A percentile compares a stretch with the other conserved stretches of the same genome.
phyloP scores from a whole-genome alignment of 768 basidiomycete species.

The button mushroom (Agaricus bisporus) region DNA sequence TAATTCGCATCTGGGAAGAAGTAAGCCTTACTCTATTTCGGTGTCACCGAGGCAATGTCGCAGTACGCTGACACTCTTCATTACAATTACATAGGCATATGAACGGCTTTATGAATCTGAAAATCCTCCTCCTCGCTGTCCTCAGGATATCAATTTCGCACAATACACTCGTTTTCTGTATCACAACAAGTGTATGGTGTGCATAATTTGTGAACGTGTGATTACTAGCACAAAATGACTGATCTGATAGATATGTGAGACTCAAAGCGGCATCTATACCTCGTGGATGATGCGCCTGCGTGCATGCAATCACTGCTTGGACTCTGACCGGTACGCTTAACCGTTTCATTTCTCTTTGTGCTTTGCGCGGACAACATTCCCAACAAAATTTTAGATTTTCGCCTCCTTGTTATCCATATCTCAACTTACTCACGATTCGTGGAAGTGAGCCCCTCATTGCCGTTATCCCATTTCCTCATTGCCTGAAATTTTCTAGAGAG shows the following conservation, averaged over 20 bases:
- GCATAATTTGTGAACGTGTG: background rate
- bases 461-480: too few relatives aligned
- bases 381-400: background rate
- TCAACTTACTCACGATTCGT: too few relatives aligned
- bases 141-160: conserved; percentile 1
- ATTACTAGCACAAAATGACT: background rate
- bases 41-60: too few relatives aligned
- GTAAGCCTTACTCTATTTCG: conserved; percentile 11
- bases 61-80: background rate
- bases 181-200: conserved; percentile 1
- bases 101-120: background rate
- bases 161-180: conserved; percentile 1
- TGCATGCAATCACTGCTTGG: background rate
- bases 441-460: too few relatives aligned
- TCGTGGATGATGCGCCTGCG: conserved; percentile 2
- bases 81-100: background rate
- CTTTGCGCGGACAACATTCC: too few relatives aligned
- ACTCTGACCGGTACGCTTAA: background rate
- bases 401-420: too few relatives aligned
- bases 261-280: background rate
- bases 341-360: too few relatives aligned
- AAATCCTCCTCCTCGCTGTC: background rate
- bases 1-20: conserved; percentile 25
- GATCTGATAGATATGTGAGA: background rate
- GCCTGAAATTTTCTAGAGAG: too few relatives aligned